These are phyloP conservation scores for Lichtheimia ramosa DNA, from an alignment of 371 early-diverging fungal genomes.

Conservation along the genomic window DNA sequence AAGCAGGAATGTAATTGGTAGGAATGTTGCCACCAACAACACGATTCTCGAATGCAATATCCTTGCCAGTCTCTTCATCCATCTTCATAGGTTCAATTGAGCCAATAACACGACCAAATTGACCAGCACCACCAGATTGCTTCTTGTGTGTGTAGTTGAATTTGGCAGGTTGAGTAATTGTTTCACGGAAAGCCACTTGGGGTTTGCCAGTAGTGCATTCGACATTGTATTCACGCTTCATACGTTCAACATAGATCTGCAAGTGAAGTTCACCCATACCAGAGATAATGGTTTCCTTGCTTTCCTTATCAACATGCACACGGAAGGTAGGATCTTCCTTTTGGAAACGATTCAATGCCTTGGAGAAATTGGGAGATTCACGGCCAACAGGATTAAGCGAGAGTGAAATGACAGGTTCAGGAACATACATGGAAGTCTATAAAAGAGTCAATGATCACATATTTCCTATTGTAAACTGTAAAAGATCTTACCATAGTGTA, in stretches of 20 bases:
- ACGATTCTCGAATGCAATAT: slow-evolving; percentile 67
- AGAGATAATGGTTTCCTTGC: slow-evolving; percentile 90
- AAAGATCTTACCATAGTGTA: slow-evolving; percentile 73
- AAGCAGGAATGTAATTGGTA: slow-evolving; percentile 91
- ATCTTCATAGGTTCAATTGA: slow-evolving; percentile 84
- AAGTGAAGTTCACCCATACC: slow-evolving; percentile 95
- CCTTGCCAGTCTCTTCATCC: slow-evolving; percentile 56
- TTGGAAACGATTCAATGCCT: slow-evolving; percentile 93
- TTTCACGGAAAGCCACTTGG: slow-evolving; percentile 96
- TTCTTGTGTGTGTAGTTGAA: slow-evolving; percentile 99
- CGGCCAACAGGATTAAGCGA: slow-evolving; percentile 89
- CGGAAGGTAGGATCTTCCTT: slow-evolving; percentile 98
- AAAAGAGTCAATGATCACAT: neutral
- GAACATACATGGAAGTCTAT: slow-evolving; percentile 93
- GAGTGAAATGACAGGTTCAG: slow-evolving; percentile 96
- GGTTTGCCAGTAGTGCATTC: slow-evolving; percentile 95
- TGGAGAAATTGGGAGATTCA: slow-evolving; percentile 91
- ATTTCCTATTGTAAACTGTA: neutral
- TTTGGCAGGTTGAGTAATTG: slow-evolving; percentile 72
- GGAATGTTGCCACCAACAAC: slow-evolving; percentile 96
- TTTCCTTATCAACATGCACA: slow-evolving; percentile 90
- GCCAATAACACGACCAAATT: slow-evolving; percentile 92
- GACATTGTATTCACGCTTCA: slow-evolving; percentile 95
- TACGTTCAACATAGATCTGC: slow-evolving; percentile 95
- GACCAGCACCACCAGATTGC: slow-evolving; percentile 97